phyloP scores from a whole-genome alignment of 208 protist species.

The Blastocrithidia nonstop region DNA sequence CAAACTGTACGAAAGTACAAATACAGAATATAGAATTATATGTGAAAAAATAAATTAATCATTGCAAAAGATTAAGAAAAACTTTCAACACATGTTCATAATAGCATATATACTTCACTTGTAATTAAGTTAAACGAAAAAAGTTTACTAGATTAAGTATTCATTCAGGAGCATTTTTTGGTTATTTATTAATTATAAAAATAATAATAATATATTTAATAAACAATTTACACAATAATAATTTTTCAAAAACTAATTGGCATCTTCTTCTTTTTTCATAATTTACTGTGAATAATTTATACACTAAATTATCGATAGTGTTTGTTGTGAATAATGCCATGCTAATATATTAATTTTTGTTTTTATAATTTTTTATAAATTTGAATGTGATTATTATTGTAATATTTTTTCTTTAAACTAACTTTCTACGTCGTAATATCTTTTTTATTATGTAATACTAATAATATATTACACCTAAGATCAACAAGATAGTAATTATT shows the following conservation, averaged over 20 bases:
- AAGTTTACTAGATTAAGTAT: too few species aligned
- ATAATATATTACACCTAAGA: constrained; percentile 22
- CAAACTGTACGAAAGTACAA: too few species aligned
- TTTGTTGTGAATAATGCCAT: too few species aligned
- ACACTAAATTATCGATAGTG: too few species aligned
- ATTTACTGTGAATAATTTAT: too few species aligned
- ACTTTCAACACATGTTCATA: neutral
- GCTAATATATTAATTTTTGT: too few species aligned
- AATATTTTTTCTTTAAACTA: constrained; percentile 9
- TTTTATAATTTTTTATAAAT: too few species aligned
- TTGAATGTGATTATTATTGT: neutral
- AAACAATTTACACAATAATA: too few species aligned
- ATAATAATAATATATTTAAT: neutral
- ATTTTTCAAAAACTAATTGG: too few species aligned
- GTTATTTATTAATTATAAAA: constrained; percentile 1
- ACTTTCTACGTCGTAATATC: constrained; percentile 46
- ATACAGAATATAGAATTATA: too few species aligned
- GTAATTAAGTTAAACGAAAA: neutral
- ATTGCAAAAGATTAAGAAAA: neutral
- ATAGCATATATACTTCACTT: neutral
- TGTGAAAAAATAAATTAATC: neutral
- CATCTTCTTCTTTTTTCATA: too few species aligned
- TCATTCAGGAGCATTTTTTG: neutral
- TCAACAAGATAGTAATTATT: constrained; percentile 20
- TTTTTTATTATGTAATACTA: constrained; percentile 57